Evolutionary conservation across 1,284 basidiomycete species (phyloP), one percentile per base, ranked within the genome.

Genomic region (Ustilago loliicola): DNA sequence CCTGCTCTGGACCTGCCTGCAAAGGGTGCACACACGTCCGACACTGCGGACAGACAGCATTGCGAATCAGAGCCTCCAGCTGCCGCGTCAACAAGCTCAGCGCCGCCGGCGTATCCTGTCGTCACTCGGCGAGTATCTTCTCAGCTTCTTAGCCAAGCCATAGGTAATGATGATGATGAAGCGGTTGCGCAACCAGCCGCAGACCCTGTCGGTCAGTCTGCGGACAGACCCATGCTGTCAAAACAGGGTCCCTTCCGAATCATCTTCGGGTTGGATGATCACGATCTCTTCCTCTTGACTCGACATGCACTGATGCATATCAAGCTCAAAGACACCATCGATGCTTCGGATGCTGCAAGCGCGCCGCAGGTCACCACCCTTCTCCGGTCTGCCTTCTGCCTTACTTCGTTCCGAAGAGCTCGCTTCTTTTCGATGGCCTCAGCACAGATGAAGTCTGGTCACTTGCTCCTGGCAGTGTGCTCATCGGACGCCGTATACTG

Each of bases 401-500:
- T 69, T 6, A 60, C 61, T 34, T 68, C 61, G 6, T 61, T 62
- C 48, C 62, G 56, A 21, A 62, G 61, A 13, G 69, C 40, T 27
- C 51, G 62, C 6, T 68, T 77, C 55, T 57, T 48, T 21, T 72
- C 69, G 5, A 64, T 77, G 54, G 63, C 65, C 4, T 48, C 50
- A 8, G 21, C 59, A 7, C 13, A 5, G 1, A 19, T 47, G 3
- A 32, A 36, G 38, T 58, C 52, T 2, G n/a, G 57, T 0, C 47
- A 54, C 15, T 55, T 60, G 7, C 36, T 77, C 9, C 23, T 77
- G 51, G 74, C 69, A 9, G 62, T 77, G 17, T 68, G 74, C 51
- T 68, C 74, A 2, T 72, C 74, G 32, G 74, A 72, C 23, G n/a
- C 32, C 6, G 56, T 77, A 25, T 27, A 69, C 36, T 77, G 74